Evolutionary conservation across 2,329 filamentous ascomycete genomes (phyloP).

Genomic region (Alternaria ethzedia): DNA sequence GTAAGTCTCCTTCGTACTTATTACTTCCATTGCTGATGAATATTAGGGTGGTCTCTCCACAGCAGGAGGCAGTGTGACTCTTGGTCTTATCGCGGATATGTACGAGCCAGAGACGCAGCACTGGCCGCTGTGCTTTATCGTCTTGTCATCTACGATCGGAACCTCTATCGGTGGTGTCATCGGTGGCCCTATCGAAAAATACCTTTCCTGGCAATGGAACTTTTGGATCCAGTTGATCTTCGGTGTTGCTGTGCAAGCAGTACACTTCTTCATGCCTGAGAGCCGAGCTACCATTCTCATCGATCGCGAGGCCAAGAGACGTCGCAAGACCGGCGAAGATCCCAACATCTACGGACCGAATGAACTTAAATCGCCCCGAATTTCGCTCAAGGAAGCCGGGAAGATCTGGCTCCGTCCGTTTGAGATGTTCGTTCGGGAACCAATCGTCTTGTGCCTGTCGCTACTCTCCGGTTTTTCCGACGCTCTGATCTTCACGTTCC

Average conservation of each 20-base stretch:
- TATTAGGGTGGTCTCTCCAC: slow-evolving; percentile 51
- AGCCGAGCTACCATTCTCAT: slow-evolving; percentile 76
- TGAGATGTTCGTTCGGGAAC: slow-evolving; percentile 75
- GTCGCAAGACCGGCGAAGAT: slow-evolving; percentile 65
- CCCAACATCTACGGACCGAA: slow-evolving; percentile 73
- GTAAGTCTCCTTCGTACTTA: slow-evolving; percentile 63
- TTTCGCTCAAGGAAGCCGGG: slow-evolving; percentile 44
- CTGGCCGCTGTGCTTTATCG: slow-evolving; percentile 62
- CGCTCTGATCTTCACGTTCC: slow-evolving; percentile 78
- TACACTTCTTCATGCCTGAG: slow-evolving; percentile 74
- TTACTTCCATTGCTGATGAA: slow-evolving; percentile 61
- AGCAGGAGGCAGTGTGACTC: slow-evolving; percentile 67
- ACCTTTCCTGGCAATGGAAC: slow-evolving; percentile 69
- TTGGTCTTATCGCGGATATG: slow-evolving; percentile 68
- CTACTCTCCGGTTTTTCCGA: slow-evolving; percentile 77
- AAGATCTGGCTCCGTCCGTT: slow-evolving; percentile 59
- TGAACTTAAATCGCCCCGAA: slow-evolving; percentile 59
- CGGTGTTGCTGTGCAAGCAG: slow-evolving; percentile 68
- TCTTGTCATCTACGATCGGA: slow-evolving; percentile 62
- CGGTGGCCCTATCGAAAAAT: slow-evolving; percentile 59
- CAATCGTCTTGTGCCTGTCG: slow-evolving; percentile 74
- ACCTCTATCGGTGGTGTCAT: slow-evolving; percentile 76
- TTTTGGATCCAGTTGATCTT: slow-evolving; percentile 88
- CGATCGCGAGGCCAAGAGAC: slow-evolving; percentile 76
- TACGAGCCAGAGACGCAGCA: slow-evolving; percentile 66